Conservation (phyloP, 2,329 filamentous ascomycete genomes). For the Incumbomyces lentus region DNA sequence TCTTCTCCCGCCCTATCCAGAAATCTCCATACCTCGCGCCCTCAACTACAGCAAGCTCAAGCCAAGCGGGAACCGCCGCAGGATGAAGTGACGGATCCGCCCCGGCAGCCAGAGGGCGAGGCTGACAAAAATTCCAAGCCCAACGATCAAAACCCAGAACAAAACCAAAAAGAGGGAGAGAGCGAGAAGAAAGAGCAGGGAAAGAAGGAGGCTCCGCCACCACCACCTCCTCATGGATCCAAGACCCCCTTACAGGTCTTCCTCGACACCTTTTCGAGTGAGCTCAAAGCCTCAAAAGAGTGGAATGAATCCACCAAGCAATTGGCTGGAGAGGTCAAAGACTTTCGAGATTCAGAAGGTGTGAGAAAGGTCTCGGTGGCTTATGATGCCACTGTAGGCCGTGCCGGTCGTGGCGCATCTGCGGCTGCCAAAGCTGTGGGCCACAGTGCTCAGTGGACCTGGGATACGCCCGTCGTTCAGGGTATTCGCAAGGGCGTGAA, state of each 20-base stretch:
- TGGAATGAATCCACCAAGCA: conserved; percentile 99
- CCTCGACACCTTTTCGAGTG: conserved; percentile 83
- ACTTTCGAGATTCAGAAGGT: conserved; percentile 86
- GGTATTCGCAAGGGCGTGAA: conserved; percentile 78
- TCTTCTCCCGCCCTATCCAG: conserved; percentile 3
- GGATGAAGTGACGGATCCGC: conserved; percentile 19
- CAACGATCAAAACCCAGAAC: conserved; percentile 33
- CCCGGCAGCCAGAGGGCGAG: conserved; percentile 23
- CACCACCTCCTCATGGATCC: conserved; percentile 91
- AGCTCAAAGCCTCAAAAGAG: conserved; percentile 95
- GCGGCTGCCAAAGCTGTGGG: conserved; percentile 64
- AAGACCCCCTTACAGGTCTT: conserved; percentile 99
- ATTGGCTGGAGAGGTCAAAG: conserved; percentile 74
- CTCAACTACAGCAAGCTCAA: conserved; percentile 16
- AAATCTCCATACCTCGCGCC: conserved; percentile 16
- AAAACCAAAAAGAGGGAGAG: conserved; percentile 32
- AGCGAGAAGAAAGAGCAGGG: conserved; percentile 44
- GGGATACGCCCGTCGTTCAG: conserved; percentile 90
- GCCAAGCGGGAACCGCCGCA: conserved; percentile 16
- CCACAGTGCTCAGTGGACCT: conserved; percentile 89
- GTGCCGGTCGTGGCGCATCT: conserved; percentile 65
- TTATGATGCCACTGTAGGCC: conserved; percentile 76
- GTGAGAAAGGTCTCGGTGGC: conserved; percentile 77
- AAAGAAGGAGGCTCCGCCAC: conserved; percentile 57
- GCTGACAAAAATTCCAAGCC: conserved; percentile 34